These are phyloP conservation scores for Fraxinus xanthoxyloides DNA, from an alignment of 305 asterid genomes.

Conservation along the genomic window DNA sequence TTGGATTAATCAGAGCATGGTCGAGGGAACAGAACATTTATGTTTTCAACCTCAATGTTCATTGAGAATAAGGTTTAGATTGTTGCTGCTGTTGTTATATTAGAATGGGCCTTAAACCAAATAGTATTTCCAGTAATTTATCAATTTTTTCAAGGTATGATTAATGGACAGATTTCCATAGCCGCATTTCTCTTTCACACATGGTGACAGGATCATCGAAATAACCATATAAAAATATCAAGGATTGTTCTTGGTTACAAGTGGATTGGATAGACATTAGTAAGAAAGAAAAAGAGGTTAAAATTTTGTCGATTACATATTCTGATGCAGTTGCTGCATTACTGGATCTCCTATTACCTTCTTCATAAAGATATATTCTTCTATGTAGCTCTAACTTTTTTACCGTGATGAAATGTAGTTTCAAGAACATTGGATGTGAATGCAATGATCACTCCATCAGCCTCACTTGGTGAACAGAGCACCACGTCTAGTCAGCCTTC, in stretches of 20 bases:
- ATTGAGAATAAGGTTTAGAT: not conserved
- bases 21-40: not conserved
- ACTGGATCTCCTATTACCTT: not conserved
- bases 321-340: not conserved
- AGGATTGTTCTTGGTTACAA: not conserved
- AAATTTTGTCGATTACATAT: not conserved
- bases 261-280: not conserved
- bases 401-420: not conserved
- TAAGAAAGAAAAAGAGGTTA: not conserved
- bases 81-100: not conserved
- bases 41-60: not conserved
- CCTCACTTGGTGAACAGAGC: constrained; percentile 34
- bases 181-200: not conserved
- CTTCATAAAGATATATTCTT: not conserved
- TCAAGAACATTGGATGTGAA: not conserved
- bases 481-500: constrained; percentile 35
- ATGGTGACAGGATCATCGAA: not conserved
- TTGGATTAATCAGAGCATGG: not conserved
- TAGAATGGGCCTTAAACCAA: not conserved
- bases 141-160: not conserved
- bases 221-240: not conserved
- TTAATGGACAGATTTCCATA: not conserved
- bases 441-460: constrained; percentile 46
- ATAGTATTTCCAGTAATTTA: not conserved
- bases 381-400: not conserved